Evolutionary conservation across 2,329 filamentous ascomycete species (phyloP), one percentile per base, ranked within the genome.

Genomic region (Paecilomyces fulvus): DNA sequence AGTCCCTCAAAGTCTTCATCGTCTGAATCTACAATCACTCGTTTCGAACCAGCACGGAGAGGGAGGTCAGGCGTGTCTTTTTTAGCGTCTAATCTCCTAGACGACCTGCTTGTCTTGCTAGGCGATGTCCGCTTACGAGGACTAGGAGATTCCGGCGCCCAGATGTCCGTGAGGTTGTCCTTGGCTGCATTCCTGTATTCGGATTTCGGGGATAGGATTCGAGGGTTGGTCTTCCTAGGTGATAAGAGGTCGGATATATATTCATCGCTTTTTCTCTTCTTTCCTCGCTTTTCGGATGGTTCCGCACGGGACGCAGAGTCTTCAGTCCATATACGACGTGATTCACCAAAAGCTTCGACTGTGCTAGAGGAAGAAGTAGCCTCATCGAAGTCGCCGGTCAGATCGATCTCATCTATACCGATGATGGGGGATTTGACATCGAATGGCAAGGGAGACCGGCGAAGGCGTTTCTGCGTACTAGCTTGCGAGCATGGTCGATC

Each of bases 181-280:
- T 33, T 20, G n/a, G 20, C 30, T 12, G 49, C 28, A 9, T 51
- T 50, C 14, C 58, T 56, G 14, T 30, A 46, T 17, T 17, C 14
- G 3, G n/a, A 43, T 43, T 43, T 43, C n/a, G 63, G 63, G n/a
- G 62, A 67, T 43, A 63, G 64, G 11, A 61, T 55, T 56, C 64
- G 68, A 3, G 61, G 59, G 12, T 58, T 50, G 57, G 64, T 58
- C 30, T 67, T 69, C n/a, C 61, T 65, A 1, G 72, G 67, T 2
- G 70, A 71, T 5, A 65, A 57, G 21, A 73, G 63, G 56, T 75
- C 73, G 5, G 67, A 70, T 37, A 68, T 65, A 55, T 76, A 75
- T 57, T 79, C 77, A 21, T 78, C 72, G 58, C 77, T 79, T 62
- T 78, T 79, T 53, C 77, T 69, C 63, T 79, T 80, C 62, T 74